A percentile compares a stretch with the other conserved stretches of the same genome.
These are phyloP conservation scores for Trichoderma citrinoviride DNA, from an alignment of 2,329 filamentous ascomycete species.

Conservation along the genomic window DNA sequence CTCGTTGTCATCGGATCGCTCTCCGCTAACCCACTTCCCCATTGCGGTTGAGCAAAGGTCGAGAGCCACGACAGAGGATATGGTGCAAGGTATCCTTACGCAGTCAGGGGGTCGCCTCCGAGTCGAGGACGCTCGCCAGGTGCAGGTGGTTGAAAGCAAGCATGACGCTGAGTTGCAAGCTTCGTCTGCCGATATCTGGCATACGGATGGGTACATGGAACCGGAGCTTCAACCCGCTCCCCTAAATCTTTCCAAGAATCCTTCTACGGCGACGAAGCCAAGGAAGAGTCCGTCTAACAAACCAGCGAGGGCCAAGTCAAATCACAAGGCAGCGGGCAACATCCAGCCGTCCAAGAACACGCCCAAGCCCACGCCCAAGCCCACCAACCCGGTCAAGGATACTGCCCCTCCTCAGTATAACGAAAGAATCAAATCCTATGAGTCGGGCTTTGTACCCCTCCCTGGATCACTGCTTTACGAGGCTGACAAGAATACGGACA, in stretches of 20 bases:
- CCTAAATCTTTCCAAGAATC: conserved; percentile 24
- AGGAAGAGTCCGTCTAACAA: neutral
- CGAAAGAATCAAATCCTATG: neutral
- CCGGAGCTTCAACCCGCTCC: conserved; percentile 30
- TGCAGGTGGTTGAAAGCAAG: conserved; percentile 25
- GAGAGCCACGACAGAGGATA: conserved; percentile 29
- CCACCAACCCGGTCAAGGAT: neutral
- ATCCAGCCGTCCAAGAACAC: neutral
- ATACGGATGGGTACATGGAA: conserved; percentile 24
- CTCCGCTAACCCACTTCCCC: conserved; percentile 31
- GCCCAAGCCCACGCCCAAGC: neutral
- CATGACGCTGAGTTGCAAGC: conserved; percentile 23
- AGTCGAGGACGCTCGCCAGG: conserved; percentile 23
- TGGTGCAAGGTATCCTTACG: conserved; percentile 28
- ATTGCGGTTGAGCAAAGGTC: conserved; percentile 28
- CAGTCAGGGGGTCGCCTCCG: conserved; percentile 27
- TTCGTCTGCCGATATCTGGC: conserved; percentile 28
- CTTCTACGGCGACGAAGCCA: neutral
- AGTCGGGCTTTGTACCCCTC: conserved; percentile 13
- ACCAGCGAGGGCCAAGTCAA: neutral
- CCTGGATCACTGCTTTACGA: conserved; percentile 17
- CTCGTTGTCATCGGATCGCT: conserved; percentile 23
- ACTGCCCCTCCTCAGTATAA: neutral
- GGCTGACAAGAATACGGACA: conserved; percentile 9
- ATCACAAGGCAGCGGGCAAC: neutral